Base-by-base conservation (phyloP, 2,329 filamentous ascomycete genomes). In the Meredithiella fracta region DNA sequence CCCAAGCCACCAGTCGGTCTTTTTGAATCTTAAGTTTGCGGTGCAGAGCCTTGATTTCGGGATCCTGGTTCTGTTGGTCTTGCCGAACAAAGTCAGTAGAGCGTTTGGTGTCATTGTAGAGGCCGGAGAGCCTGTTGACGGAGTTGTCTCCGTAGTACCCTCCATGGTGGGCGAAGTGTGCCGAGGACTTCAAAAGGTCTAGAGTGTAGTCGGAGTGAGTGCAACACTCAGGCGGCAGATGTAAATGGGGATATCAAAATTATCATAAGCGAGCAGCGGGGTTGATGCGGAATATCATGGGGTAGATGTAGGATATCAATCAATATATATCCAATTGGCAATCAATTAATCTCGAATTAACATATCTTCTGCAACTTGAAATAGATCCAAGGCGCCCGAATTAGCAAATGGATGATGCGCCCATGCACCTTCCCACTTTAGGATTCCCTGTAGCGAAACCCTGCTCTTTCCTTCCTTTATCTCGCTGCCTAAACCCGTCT, bases 31-130 rank as follows among this genome's bases (percentile, higher is more conserved):
- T 78, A 61, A 88, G 77, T 66, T 86, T 87, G 60, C 84, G 81
- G 65, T 89, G 83, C 31, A 90, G 71, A 15, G 77, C 75, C 63
- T 82, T 80, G 64, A 86, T 78, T 61, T 87, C 83, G 23, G 84
- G 83, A 65, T 82, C 74, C 64, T 83, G 72, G 63, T 77, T 70
- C 64, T 79, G 79, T 67, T 74, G 81, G 65, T 78, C 77, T 65
- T 78, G 82, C 44, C 86, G 44, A 65, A 86, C 80, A 61, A 85
- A 85, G 66, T 86, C 82, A 65, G 79, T 84, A 25, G 82, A 86
- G 62, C 80, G 84, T 65, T 90, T 90, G 58, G 85, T 87, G 70
- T 90, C 85, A 62, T 85, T 84, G 66, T 90, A 90, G 57, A 90
- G 78, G 63, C 84, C 75, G 61, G 81, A 85, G 17, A 87, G 73